Conservation (phyloP, 345 rosid genomes). For the Syzygium aromaticum region DNA sequence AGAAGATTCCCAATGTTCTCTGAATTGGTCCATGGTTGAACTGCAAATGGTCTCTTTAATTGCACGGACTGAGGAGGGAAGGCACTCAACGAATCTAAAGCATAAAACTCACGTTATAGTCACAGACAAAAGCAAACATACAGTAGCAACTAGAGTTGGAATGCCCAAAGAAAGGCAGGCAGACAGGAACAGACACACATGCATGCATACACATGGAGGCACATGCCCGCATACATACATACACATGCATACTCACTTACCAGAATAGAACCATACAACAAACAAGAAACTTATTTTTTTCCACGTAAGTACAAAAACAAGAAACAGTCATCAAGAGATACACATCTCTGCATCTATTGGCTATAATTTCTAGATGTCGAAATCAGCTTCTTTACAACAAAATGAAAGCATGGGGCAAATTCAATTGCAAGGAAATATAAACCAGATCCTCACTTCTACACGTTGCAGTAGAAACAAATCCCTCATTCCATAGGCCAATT, state of each 20-base stretch:
- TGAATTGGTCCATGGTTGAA: slow-evolving; percentile 85
- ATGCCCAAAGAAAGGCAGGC: not conserved
- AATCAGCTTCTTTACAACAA: not conserved
- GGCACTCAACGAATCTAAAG: slow-evolving; percentile 54
- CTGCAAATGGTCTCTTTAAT: slow-evolving; percentile 64
- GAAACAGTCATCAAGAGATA: not conserved
- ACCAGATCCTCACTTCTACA: not conserved
- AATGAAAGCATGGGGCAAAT: not conserved
- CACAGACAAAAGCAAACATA: not conserved
- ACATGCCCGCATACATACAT: not conserved
- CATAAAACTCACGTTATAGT: slow-evolving; percentile 6
- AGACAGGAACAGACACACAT: not conserved
- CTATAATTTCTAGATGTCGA: not conserved
- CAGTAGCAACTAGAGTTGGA: not conserved
- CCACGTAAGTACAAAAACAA: not conserved
- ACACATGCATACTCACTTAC: not conserved
- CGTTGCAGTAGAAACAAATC: not conserved
- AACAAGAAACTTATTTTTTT: not conserved
- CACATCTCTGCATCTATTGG: not conserved
- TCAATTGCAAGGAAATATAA: not conserved
- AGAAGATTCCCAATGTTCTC: slow-evolving; percentile 87
- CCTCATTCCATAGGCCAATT: not conserved
- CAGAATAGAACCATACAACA: not conserved
- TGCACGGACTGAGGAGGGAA: slow-evolving; percentile 69
- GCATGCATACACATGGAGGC: not conserved